Evolutionary conservation across 768 basidiomycete genomes (phyloP), one percentile per base, ranked within the genome.

Genomic region (Lepiota brunneoincarnata): DNA sequence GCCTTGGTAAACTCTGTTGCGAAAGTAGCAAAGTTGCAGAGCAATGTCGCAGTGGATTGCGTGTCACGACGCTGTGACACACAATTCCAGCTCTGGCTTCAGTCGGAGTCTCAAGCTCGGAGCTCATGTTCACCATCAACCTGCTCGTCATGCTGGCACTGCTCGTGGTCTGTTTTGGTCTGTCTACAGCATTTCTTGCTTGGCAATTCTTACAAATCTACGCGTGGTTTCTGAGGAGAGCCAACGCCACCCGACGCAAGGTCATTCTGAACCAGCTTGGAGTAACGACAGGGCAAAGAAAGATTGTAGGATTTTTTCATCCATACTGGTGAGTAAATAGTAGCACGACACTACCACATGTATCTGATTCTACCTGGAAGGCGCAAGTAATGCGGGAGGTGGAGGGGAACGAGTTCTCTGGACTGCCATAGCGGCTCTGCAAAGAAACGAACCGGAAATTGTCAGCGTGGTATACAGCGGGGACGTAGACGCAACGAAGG

Each of bases 341-440:
- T 48, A 17, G 31, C 35, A 35, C 55, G 7, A 2, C 38, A 35
- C 39, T 50, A 28, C 20, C 51, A 37, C 49, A 57, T 24, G 39
- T 36, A 54, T 59, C 69, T 77, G 65, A 75, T 72, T 69, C 63
- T 65, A 68, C 67, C 58, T 46, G 87, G 55, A 58, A 62, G 52
- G 46, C 18, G 28, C 18, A 58, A 80, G 96, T 64, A 97, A 98
- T 77, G 94, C 95, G 35, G 95, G 96, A 0, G 96, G 96, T 10
- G 97, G 96, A 23, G 96, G 97, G 1, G 96, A 98, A 69, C 83
- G 94, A 1, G 97, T 99, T 1, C 72, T 99, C 0, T 98, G 95
- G 94, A 87, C 90, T 0, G 95, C 93, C 1, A 79, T 98, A 28
- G 79, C 86, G 0, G 79, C 83, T 56, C 72, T 91, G 49, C 94